Conservation (phyloP, 139 green algal species). For the Coelastrella sp. region DNA sequence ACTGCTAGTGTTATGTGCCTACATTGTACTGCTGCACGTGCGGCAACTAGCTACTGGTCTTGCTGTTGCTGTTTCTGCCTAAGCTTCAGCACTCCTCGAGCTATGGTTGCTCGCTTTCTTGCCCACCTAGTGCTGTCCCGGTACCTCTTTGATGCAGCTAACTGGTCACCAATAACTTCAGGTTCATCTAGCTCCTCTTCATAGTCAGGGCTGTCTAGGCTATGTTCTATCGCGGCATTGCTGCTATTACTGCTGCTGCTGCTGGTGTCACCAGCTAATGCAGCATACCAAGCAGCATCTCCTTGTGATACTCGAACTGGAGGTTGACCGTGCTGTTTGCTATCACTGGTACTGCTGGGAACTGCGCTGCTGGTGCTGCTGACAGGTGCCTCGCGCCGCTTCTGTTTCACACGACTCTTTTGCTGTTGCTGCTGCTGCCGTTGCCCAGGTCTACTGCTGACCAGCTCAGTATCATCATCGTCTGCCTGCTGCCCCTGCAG, state of each 20-base stretch:
- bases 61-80: neutral
- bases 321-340: neutral
- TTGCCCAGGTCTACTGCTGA: neutral
- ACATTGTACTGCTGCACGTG: neutral
- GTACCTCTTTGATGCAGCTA: neutral
- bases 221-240: neutral
- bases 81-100: neutral
- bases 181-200: neutral
- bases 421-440: neutral
- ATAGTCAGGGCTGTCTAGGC: neutral
- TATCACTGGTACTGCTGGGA: neutral
- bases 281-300: neutral
- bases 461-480: neutral
- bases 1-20: neutral
- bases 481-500: constrained; percentile 34
- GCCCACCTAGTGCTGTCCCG: neutral
- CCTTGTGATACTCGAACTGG: neutral
- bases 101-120: neutral
- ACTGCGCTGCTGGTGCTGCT: neutral
- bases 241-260: neutral
- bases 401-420: neutral
- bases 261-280: no score
- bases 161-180: neutral
- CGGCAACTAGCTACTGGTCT: neutral
- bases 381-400: neutral